Conservation (phyloP, 2,329 filamentous ascomycete genomes). For the Pseudopithomyces chartarum region DNA sequence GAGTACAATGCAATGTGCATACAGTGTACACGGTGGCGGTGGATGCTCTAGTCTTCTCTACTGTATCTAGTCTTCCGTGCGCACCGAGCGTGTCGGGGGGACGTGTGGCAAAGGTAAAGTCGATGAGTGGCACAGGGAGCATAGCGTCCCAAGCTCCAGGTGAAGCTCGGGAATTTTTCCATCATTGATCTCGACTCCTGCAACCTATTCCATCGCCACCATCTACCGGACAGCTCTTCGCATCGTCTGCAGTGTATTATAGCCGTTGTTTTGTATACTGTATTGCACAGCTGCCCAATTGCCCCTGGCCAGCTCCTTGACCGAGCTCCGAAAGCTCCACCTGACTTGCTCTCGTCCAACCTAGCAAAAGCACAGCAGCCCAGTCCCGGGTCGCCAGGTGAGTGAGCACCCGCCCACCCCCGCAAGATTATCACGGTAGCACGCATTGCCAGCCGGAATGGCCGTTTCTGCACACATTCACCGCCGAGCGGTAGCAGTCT, state of each 20-base stretch:
- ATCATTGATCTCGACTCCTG: constrained; percentile 14
- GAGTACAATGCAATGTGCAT: no score
- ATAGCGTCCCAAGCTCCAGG: constrained; percentile 7
- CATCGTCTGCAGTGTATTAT: constrained; percentile 32
- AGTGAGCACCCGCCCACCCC: background rate
- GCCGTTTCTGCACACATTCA: constrained; percentile 11
- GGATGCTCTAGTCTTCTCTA: no score
- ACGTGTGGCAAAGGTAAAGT: background rate
- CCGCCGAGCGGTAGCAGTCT: constrained; percentile 13
- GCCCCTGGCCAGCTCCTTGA: constrained; percentile 32
- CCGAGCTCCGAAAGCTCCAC: constrained; percentile 10
- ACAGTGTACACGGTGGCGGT: no score
- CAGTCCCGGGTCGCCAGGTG: constrained; percentile 7
- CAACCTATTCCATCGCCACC: constrained; percentile 22
- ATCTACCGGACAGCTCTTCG: constrained; percentile 10
- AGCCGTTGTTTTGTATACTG: constrained; percentile 28
- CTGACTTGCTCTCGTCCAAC: constrained; percentile 10
- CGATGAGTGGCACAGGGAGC: constrained; percentile 2
- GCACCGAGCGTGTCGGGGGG: background rate
- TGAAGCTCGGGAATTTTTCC: constrained; percentile 26
- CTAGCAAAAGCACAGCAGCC: background rate
- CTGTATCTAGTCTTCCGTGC: no score
- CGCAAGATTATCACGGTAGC: constrained; percentile 8
- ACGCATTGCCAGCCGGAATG: constrained; percentile 7
- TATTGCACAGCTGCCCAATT: constrained; percentile 34